Evolutionary conservation across 2,329 filamentous ascomycete genomes (phyloP), one percentile per base, ranked within the genome.

Genomic region (Arthrobotrys megalospora): DNA sequence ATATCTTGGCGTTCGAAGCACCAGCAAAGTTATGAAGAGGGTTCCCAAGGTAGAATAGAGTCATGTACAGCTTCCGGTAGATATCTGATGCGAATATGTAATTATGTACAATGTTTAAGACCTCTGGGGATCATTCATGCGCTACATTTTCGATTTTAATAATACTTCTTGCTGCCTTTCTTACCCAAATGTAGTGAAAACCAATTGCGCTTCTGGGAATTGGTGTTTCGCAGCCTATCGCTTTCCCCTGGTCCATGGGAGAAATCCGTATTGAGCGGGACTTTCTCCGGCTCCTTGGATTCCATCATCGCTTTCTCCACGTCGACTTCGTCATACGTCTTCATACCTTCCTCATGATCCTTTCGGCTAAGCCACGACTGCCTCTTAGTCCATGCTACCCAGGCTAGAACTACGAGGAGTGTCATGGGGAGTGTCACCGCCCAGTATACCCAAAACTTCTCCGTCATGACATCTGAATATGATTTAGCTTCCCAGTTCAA

Each of bases 391-490:
- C 60, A 72, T n/a, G 24, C 47, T 7, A 65, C 21, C 68, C 68
- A 72, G 7, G n/a, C 47, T 6, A 64, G 36, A 19, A 72, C 34
- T 47, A 72, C 45, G 5, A 32, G 11, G 6, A 55, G 16, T 11
- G 52, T 72, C 47, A 73, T 16, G 8, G 69, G 69, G 5, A 73
- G 45, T 5, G 62, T 66, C 7, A 66, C 62, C 1, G 62, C 69
- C 62, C 68, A 71, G n/a, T 71, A 71, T 21, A 71, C 47, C 68
- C 68, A 71, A 24, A 71, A 71, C 11, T 64, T 64, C 2, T 55
- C 45, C 6, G 68, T 64, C 36, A 58, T 64, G 16, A 65, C 68
- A 3, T 64, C 68, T 11, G 58, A 64, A 14, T 64, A 64, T 32
- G 68, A 64, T 24, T 55, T 64, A 11, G 68, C 68, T 24, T 64